Evolutionary conservation across 768 basidiomycete species (phyloP).

Genomic region (Atractiella rhizophila): DNA sequence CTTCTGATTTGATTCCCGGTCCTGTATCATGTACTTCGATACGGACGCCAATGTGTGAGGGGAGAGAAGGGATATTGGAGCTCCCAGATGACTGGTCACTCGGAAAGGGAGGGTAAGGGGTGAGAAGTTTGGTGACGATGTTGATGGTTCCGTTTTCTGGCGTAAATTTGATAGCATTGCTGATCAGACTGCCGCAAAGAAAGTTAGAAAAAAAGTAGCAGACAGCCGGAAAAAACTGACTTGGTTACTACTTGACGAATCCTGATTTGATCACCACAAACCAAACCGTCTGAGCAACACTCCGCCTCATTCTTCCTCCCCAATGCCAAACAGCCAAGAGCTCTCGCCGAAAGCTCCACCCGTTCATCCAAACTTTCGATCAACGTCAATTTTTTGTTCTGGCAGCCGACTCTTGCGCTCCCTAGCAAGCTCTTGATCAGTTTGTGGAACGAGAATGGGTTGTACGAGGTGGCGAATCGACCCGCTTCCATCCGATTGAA

Average conservation of each 20-base stretch:
- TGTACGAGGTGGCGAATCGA: conserved; percentile 32
- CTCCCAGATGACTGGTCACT: conserved; percentile 34
- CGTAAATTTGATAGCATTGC: conserved; percentile 20
- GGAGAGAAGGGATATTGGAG: too few species aligned
- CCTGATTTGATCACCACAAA: conserved; percentile 22
- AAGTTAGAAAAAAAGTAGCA: too few species aligned
- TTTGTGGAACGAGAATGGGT: conserved; percentile 28
- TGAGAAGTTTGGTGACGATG: conserved; percentile 16
- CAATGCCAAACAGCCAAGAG: too few species aligned
- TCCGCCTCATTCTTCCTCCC: too few species aligned
- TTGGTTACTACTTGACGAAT: conserved; percentile 18
- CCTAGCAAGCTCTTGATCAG: conserved; percentile 24
- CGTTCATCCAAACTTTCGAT: conserved; percentile 16
- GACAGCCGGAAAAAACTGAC: too few species aligned
- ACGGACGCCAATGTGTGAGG: conserved; percentile 20
- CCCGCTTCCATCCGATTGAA: conserved; percentile 46
- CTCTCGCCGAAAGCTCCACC: too few species aligned
- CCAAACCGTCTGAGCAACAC: conserved; percentile 20
- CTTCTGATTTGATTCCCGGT: conserved; percentile 23
- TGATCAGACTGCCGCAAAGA: conserved; percentile 37
- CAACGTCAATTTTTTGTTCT: conserved; percentile 15
- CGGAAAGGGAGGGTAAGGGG: conserved; percentile 8
- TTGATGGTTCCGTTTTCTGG: conserved; percentile 13
- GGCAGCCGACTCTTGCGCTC: conserved; percentile 17
- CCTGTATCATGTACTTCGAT: conserved; percentile 27